These are phyloP conservation scores for Kwoniella mangroviensis DNA, from an alignment of 768 basidiomycete species.

Conservation along the genomic window DNA sequence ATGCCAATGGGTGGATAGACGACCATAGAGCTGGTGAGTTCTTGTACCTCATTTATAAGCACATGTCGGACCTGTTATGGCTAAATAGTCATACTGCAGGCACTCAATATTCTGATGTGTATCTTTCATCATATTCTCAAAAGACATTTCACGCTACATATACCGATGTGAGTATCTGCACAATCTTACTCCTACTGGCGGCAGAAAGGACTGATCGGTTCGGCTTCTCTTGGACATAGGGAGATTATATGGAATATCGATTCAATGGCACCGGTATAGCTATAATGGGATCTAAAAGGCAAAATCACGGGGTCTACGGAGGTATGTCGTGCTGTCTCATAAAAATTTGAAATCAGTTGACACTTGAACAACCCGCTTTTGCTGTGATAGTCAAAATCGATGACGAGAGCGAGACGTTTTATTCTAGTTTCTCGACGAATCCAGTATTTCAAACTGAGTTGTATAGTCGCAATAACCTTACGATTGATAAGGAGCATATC, in stretches of 20 bases:
- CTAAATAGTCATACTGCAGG: neutral
- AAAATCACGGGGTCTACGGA: slow-evolving; percentile 37
- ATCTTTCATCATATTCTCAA: slow-evolving; percentile 3
- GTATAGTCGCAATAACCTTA: slow-evolving; percentile 14
- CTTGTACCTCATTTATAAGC: neutral
- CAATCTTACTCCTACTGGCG: too few relatives aligned
- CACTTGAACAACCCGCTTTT: neutral
- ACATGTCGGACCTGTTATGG: too few relatives aligned
- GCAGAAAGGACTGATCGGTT: too few relatives aligned
- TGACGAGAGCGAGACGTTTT: slow-evolving; percentile 6
- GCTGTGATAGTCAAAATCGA: slow-evolving; percentile 10
- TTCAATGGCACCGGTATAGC: slow-evolving; percentile 41
- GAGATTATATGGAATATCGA: slow-evolving; percentile 30
- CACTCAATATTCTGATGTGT: slow-evolving; percentile 8
- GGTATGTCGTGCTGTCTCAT: slow-evolving; percentile 1
- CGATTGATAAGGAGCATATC: slow-evolving; percentile 24
- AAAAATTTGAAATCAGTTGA: too few relatives aligned
- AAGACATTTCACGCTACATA: slow-evolving; percentile 13
- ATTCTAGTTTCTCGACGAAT: slow-evolving; percentile 1
- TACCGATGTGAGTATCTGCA: neutral
- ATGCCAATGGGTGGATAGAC: slow-evolving; percentile 5
- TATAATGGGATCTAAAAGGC: slow-evolving; percentile 30
- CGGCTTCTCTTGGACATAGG: slow-evolving; percentile 9
- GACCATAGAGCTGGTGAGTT: slow-evolving; percentile 12
- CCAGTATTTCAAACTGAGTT: slow-evolving; percentile 22